Percentiles rank a stretch among this genome's conserved stretches.
Evolutionary conservation across 176 grass and related monocot genomes (phyloP).

Genomic region (Bolboschoenus planiculmis): DNA sequence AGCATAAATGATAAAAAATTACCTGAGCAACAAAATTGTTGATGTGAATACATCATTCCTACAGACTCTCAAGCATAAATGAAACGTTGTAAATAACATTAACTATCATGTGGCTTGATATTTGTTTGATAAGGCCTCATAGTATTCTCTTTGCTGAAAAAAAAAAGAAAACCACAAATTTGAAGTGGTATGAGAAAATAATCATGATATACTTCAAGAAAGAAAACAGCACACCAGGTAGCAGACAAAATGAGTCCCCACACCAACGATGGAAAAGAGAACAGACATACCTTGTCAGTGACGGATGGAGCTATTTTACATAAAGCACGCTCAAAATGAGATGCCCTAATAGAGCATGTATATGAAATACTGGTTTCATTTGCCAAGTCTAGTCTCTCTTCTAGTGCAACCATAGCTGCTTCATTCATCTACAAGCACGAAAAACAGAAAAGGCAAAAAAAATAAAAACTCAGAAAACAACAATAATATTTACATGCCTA

Average conservation of each 20-base stretch:
- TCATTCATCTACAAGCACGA: conserved; percentile 55
- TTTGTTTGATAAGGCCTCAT: conserved; percentile 35
- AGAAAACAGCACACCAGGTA: neutral
- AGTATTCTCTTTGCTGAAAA: conserved; percentile 51
- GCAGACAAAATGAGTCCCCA: neutral
- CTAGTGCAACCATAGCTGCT: conserved; percentile 68
- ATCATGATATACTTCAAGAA: neutral
- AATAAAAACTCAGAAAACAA: neutral
- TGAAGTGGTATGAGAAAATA: neutral
- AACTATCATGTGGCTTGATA: conserved; percentile 32
- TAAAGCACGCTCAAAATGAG: conserved; percentile 57
- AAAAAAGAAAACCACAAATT: neutral
- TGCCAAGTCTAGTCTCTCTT: conserved; percentile 40
- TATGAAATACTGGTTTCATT: conserved; percentile 34
- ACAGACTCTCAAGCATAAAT: neutral
- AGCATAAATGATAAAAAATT: neutral
- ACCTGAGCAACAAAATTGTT: neutral
- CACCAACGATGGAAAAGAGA: neutral
- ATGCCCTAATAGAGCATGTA: conserved; percentile 31
- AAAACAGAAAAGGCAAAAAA: neutral
- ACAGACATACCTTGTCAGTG: conserved; percentile 48
- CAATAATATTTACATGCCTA: neutral
- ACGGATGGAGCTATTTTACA: conserved; percentile 64
- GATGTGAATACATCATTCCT: conserved; percentile 3
- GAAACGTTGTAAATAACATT: neutral